phyloP scores from a whole-genome alignment of 306 rosid genomes.

The Cucurbita pepo region DNA sequence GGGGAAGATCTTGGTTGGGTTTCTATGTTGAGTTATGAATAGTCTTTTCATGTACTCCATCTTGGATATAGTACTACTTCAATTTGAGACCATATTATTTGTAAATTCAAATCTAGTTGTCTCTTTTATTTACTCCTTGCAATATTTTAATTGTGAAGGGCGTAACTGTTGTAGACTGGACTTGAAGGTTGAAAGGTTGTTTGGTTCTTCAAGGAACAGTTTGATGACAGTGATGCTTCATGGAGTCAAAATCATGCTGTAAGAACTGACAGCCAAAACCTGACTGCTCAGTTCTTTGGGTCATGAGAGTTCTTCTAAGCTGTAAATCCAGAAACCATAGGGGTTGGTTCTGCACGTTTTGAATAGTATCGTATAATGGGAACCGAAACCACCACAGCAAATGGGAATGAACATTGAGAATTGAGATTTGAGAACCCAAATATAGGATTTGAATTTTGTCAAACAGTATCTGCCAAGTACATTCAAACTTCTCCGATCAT shows the following conservation, averaged over 20 bases:
- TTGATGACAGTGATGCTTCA: conserved; percentile 2
- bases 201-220: not conserved
- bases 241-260: not conserved
- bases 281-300: not conserved
- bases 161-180: not conserved
- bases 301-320: not conserved
- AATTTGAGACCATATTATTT: not conserved
- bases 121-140: not conserved
- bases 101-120: not conserved
- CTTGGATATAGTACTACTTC: not conserved
- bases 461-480: too few relatives aligned
- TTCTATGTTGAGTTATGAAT: not conserved
- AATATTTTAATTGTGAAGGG: not conserved
- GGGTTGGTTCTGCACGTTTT: not conserved
- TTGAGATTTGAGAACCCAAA: not conserved
- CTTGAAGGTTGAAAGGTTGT: not conserved
- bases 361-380: not conserved
- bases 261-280: conserved; percentile 1
- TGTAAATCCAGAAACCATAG: not conserved
- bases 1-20: not conserved
- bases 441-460: not conserved
- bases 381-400: not conserved
- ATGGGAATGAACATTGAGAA: not conserved
- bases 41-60: not conserved
- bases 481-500: too few relatives aligned